Percentiles rank a stretch among this genome's conserved stretches.
Evolutionary conservation across 345 rosid species (phyloP).

Genomic region (Sapria himalayana): DNA sequence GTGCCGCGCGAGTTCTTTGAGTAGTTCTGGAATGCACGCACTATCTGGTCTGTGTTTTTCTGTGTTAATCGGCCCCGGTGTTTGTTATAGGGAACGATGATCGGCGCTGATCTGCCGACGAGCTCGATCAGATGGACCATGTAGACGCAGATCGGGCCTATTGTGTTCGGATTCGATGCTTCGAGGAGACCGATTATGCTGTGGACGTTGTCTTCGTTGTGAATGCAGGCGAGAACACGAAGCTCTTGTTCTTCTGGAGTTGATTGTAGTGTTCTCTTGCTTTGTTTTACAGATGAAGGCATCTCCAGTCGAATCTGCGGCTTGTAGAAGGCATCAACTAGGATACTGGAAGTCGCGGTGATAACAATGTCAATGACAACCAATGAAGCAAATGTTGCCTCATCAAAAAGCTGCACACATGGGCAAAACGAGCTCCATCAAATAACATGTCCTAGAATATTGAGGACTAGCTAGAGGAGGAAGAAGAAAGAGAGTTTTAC

Average conservation of each 20-base stretch:
- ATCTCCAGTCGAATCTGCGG: constrained; percentile 3
- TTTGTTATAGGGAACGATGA: constrained; percentile 8
- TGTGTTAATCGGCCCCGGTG: background rate
- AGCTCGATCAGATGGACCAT: constrained; percentile 11
- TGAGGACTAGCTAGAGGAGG: too few relatives aligned
- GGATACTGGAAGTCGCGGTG: constrained; percentile 6
- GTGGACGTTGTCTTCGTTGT: constrained; percentile 12
- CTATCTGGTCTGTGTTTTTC: constrained; percentile 7
- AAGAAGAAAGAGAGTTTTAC: background rate
- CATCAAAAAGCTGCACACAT: constrained; percentile 16
- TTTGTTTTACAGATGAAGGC: background rate
- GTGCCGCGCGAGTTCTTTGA: background rate
- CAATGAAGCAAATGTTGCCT: constrained; percentile 14
- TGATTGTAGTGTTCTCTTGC: constrained; percentile 4
- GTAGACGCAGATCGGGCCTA: constrained; percentile 7
- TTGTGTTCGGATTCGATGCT: constrained; percentile 6
- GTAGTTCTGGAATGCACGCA: constrained; percentile 12
- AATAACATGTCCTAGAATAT: too few relatives aligned
- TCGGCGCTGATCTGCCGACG: constrained; percentile 10
- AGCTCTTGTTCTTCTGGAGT: constrained; percentile 3
- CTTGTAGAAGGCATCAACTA: constrained; percentile 9
- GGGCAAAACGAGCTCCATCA: too few relatives aligned
- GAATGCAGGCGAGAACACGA: constrained; percentile 13
- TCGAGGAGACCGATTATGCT: constrained; percentile 14
- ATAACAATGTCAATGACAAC: constrained; percentile 8